Base-by-base conservation (phyloP, 768 basidiomycete species). In the Boletus pseudopeckii region DNA sequence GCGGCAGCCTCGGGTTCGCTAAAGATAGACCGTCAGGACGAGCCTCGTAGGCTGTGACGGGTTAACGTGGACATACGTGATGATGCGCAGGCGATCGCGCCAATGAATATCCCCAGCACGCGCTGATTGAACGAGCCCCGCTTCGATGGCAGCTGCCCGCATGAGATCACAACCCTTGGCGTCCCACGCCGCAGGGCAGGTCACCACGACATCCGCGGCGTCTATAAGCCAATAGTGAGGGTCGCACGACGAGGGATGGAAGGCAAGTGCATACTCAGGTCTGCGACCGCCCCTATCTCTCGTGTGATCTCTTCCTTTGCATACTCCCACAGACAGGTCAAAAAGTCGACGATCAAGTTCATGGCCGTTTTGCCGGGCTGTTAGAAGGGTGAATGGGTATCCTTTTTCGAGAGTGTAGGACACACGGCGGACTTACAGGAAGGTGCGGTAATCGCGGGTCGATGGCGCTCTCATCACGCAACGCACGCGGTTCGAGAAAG, bases 101-200 rank as follows among this genome's bases (percentile, higher is more conserved):
- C 91, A 94, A 51, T 77, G 74, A 18, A 73, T 72, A 60, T 94
- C 92, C 15, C 85, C 84, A 15, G 87, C 84, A 42, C 77, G 73
- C 6, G 86, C 74, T 44, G 83, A 84, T 58, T 84, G 84, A 13
- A 93, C 92, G 6, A 94, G 77, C 0, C 88, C 88, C 7, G 91
- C 91, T 22, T 77, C 74, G 54, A 94, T 87, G 15, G 92, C 90
- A 40, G 89, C 88, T 46, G 85, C 85, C 20, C 91, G 80, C 92
- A 93, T 93, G 60, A 92, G 79, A 54, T 86, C 85, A 62, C 88
- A 91, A 0, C 90, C 91, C 57, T 78, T 84, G 1, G 86, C 90
- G 66, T 94, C 91, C 92, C 91, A 94, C 18, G 91, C 92, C 14
- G 92, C 92, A 50, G 92, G 92, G 5, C 92, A 91, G 3, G 89